Conservation (phyloP, 139 green algal species). For the Ostreobium quekettii region DNA sequence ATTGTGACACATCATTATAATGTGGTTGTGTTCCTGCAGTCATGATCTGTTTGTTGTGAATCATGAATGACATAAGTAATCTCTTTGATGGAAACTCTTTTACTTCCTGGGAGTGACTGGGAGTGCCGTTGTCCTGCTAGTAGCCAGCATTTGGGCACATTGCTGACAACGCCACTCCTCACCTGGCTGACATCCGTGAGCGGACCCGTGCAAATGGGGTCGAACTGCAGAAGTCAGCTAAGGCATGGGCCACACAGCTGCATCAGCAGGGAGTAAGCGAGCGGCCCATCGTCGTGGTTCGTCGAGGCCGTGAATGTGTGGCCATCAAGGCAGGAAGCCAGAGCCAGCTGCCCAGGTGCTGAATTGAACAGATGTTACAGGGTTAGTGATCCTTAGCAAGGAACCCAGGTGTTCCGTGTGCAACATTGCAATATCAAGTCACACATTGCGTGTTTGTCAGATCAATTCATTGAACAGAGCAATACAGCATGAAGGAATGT, state of each 20-base stretch:
- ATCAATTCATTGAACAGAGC: not conserved
- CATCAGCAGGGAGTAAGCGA: not conserved
- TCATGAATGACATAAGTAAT: not conserved
- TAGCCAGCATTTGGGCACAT: slow-evolving; percentile 4
- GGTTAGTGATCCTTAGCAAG: not conserved
- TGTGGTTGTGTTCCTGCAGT: not conserved
- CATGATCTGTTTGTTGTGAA: not conserved
- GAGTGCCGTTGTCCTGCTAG: not conserved
- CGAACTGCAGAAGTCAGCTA: not conserved
- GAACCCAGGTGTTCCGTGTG: not conserved
- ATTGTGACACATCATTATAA: not conserved
- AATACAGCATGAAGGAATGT: not conserved
- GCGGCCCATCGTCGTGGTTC: slow-evolving; percentile 26
- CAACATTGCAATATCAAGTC: not conserved
- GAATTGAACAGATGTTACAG: slow-evolving; percentile 25
- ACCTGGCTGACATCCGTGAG: not conserved
- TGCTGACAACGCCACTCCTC: not conserved
- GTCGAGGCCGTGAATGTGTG: slow-evolving; percentile 38
- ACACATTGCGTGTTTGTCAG: not conserved
- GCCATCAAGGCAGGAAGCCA: slow-evolving; percentile 43
- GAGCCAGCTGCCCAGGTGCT: slow-evolving; percentile 56
- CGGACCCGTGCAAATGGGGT: not conserved
- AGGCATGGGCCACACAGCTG: slow-evolving; percentile 20
- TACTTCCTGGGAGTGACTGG: not conserved
- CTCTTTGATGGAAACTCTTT: not conserved